Percentiles rank a stretch among this genome's conserved stretches.
Evolutionary conservation across 73 alveolate genomes (phyloP).

Genomic region (Stentor roeselii): DNA sequence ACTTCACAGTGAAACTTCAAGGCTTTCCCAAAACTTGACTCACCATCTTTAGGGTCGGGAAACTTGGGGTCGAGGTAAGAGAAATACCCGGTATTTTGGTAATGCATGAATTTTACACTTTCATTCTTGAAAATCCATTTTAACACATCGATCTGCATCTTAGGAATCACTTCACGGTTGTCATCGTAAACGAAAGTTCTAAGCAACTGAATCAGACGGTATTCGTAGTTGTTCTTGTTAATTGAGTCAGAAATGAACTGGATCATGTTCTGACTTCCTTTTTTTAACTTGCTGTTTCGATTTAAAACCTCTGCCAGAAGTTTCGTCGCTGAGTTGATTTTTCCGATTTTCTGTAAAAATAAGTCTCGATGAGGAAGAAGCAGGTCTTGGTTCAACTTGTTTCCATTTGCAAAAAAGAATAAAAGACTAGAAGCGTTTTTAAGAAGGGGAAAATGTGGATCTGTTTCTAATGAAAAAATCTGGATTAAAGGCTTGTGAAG

Average conservation of each 20-base stretch:
- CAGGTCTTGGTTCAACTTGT: neutral
- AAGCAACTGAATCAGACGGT: neutral
- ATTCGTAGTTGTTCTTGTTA: neutral
- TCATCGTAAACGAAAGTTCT: conserved; percentile 11
- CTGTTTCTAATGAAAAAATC: too few relatives aligned
- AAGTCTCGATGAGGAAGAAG: neutral
- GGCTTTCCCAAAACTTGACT: neutral
- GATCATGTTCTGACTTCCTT: neutral
- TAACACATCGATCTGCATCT: neutral
- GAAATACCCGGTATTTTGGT: neutral
- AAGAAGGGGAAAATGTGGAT: neutral
- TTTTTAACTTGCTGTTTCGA: neutral
- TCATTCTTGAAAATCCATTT: conserved; percentile 2
- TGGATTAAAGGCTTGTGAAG: neutral
- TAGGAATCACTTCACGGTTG: neutral
- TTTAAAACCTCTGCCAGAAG: conserved; percentile 3
- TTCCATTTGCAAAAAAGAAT: neutral
- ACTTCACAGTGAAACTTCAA: conserved; percentile 13
- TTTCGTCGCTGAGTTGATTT: neutral
- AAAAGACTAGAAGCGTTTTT: neutral
- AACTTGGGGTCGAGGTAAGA: neutral
- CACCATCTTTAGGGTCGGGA: neutral
- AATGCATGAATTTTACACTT: neutral
- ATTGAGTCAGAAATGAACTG: neutral
- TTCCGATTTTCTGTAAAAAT: neutral